Evolutionary conservation across 177 flowering plant genomes (phyloP).

Genomic region (Vitis hybrid): DNA sequence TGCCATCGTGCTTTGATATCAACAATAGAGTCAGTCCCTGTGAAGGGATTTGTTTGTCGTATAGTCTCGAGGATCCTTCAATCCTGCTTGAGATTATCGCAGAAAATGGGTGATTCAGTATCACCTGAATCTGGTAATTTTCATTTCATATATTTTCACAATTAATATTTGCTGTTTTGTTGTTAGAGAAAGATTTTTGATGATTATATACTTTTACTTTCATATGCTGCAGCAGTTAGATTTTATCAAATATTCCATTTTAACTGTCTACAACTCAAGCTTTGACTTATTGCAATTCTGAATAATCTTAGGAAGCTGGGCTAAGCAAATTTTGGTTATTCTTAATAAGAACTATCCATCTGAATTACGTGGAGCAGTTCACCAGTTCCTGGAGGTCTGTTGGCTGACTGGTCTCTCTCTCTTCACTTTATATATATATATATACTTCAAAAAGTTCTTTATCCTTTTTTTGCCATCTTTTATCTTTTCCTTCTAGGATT

Average conservation of each 20-base stretch:
- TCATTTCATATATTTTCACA: background rate
- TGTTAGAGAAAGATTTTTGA: background rate
- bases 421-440: background rate
- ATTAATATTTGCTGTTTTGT: background rate
- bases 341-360: conserved; percentile 63
- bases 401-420: background rate
- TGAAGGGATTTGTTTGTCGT: conserved; percentile 38
- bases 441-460: background rate
- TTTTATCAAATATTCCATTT: background rate
- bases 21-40: conserved; percentile 52
- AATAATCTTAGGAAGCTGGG: conserved; percentile 49
- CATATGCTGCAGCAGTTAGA: background rate
- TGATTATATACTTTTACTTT: background rate
- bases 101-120: conserved; percentile 24
- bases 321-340: conserved; percentile 53
- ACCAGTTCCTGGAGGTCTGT: conserved; percentile 61
- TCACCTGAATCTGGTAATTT: conserved; percentile 53
- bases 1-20: conserved; percentile 44
- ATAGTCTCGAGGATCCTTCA: conserved; percentile 55
- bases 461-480: background rate
- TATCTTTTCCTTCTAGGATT: conserved; percentile 32
- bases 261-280: background rate
- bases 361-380: conserved; percentile 61
- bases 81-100: conserved; percentile 43
- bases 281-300: background rate